Conservation (phyloP, 129 eudicot species). For the Centrapalus pauciflorus region DNA sequence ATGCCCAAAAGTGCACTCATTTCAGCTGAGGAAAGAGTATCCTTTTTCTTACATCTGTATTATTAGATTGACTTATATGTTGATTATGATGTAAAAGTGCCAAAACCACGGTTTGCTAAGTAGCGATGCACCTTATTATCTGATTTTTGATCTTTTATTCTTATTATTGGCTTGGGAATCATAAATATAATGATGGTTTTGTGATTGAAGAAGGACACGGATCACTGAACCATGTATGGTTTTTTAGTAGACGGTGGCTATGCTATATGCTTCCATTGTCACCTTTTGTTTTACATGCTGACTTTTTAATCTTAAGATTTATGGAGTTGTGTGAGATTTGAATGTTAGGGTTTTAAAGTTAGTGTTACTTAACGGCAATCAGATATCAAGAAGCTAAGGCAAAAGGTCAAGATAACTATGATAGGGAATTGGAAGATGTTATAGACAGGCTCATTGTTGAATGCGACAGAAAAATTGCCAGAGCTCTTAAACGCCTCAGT, state of each 20-base stretch:
- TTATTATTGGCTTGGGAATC: too few relatives aligned
- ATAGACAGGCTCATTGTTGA: constrained; percentile 95
- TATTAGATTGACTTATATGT: not conserved
- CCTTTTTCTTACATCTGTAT: constrained; percentile 31
- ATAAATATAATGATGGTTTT: too few relatives aligned
- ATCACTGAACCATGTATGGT: not conserved
- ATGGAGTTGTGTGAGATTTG: not conserved
- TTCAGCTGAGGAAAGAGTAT: constrained; percentile 97
- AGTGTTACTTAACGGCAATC: constrained; percentile 35
- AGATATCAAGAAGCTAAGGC: constrained; percentile 74
- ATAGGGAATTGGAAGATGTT: constrained; percentile 87
- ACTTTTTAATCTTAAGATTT: not conserved
- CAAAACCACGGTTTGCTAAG: not conserved
- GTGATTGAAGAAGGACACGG: too few relatives aligned
- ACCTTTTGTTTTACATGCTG: not conserved
- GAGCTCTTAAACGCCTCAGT: constrained; percentile 95
- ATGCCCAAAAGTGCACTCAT: constrained; percentile 96
- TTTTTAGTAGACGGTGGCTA: not conserved
- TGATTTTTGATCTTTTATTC: not conserved
- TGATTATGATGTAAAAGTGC: not conserved
- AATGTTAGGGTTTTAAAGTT: not conserved
- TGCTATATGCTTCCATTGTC: not conserved
- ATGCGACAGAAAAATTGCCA: constrained; percentile 81
- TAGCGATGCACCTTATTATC: not conserved
- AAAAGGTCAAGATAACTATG: constrained; percentile 80